Evolutionary conservation across 768 basidiomycete species (phyloP), one percentile per base, ranked within the genome.

Genomic region (Sporobolomyces phaffii): DNA sequence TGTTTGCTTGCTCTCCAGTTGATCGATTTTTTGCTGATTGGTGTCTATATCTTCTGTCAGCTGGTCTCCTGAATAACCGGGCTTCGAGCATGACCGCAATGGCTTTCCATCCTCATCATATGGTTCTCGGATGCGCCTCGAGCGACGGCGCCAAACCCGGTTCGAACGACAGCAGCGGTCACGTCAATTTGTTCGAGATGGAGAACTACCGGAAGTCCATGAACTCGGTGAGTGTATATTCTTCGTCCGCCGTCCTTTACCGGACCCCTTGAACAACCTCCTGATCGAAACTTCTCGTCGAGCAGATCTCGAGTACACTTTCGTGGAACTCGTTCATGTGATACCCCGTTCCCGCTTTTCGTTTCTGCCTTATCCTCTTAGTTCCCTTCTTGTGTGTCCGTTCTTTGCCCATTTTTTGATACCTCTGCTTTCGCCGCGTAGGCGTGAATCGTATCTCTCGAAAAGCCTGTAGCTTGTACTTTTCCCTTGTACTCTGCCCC

Each of bases 81-180:
- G 11, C 50, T 2, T 50, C 50, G 53, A 31, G 29, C 41, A 68
- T 72, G 63, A 85, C 84, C 48, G 85, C 87, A 34, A 78, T 91
- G 54, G 80, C 82, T 2, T 92, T 91, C 82, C 90, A 92, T 75
- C 90, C 90, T 17, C 81, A 84, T 68, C 88, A 92, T 77, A 91
- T 91, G 90, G 76, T 91, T 3, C 56, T 75, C n/a, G 74, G 63
- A 2, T 68, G 67, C 52, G 58, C 68, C 2, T 62, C 61, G 34
- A 44, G 36, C 43, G 66, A 68, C 56, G 56, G 65, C 22, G 5
- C 47, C 40, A 38, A 57, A 36, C 44, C 65, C 3, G 53, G 60
- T 1, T 40, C 54, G 34, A 33, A 18, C 31, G 58, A 53, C 18
- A 29, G 18, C 29, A 47, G 49, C 29, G 72, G 66, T 8, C 72